Evolutionary conservation across 768 basidiomycete genomes (phyloP), one percentile per base, ranked within the genome.

Genomic region (Psilocybe cubensis): DNA sequence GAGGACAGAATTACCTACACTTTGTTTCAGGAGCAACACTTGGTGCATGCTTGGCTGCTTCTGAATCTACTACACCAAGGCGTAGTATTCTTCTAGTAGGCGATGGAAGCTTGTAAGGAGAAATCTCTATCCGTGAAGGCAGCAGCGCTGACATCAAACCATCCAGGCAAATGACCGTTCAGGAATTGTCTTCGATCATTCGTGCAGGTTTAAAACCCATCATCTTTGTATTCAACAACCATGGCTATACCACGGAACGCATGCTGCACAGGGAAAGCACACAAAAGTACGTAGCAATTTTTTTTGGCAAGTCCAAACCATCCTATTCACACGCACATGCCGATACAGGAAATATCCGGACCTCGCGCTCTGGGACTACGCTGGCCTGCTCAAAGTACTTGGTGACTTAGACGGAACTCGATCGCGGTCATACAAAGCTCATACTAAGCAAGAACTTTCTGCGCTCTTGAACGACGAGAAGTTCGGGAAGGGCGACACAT

Each of bases 211-310:
- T 95, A 28, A 86, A 80, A 60, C 94, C 95, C 4, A 91, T 93
- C 71, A 78, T 94, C 20, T 94, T 94, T 70, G 74, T 92, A 25
- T 70, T 92, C 51, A 91, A 91, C 69, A 91, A 91, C 68, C 75
- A 73, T 12, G 88, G 91, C 0, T 95, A 96, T 74, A 91, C 89
- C 25, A 93, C 96, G 51, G 94, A 97, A 76, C 83, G 90, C 14
- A 79, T 78, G 60, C 73, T 89, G 35, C 89, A 92, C 57, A 6
- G 31, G 11, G 54, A 54, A 46, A 87, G 88, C 12, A 77, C 75
- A 71, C 66, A 78, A 17, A 75, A 82, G 84, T 76, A 25, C 24
- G 73, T 58, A 25, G 18, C 3, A 8, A 20, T 20, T 21, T 6
- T 9, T 17, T 21, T 21, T 44, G 42, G 12, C 9, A 25, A 11